These are phyloP conservation scores for Rhizopus arrhizus DNA, from an alignment of 371 early-diverging fungal species.

Conservation along the genomic window DNA sequence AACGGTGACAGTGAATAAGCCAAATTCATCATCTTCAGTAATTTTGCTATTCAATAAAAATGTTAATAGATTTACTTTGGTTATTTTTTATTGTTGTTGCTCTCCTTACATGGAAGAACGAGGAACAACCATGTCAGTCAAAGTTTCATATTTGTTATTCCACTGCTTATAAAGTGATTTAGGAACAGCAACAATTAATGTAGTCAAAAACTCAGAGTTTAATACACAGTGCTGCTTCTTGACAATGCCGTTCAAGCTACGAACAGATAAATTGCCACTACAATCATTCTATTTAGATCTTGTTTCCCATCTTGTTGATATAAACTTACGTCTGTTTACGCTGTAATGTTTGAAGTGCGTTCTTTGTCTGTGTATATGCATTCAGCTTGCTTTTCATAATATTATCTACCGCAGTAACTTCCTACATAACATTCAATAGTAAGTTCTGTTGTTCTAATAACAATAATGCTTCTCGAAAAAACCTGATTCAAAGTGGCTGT, in stretches of 20 bases:
- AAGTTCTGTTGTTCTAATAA: too few relatives aligned
- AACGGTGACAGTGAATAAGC: conserved; percentile 84
- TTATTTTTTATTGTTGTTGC: too few relatives aligned
- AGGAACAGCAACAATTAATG: conserved; percentile 93
- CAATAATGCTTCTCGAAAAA: conserved; percentile 4
- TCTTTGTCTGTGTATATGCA: conserved; percentile 81
- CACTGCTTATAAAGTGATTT: conserved; percentile 79
- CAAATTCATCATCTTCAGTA: conserved; percentile 91
- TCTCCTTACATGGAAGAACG: conserved; percentile 81
- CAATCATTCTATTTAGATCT: too few relatives aligned
- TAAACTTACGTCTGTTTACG: conserved; percentile 77
- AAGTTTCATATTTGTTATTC: conserved; percentile 81
- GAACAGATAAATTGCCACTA: conserved; percentile 91
- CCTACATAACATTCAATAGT: conserved; percentile 45
- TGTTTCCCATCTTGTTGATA: not conserved
- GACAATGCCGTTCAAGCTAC: conserved; percentile 83
- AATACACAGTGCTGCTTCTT: conserved; percentile 88
- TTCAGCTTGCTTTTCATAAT: conserved; percentile 86
- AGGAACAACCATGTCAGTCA: conserved; percentile 94
- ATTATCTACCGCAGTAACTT: conserved; percentile 82
- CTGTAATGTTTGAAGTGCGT: conserved; percentile 77
- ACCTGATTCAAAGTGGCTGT: conserved; percentile 68
- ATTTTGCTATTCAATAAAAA: conserved; percentile 59
- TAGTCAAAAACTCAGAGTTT: conserved; percentile 91
- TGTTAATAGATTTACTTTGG: too few relatives aligned